Conservation (phyloP, 192 early-diverging fungal genomes). For the Dimargaris verticillata region DNA sequence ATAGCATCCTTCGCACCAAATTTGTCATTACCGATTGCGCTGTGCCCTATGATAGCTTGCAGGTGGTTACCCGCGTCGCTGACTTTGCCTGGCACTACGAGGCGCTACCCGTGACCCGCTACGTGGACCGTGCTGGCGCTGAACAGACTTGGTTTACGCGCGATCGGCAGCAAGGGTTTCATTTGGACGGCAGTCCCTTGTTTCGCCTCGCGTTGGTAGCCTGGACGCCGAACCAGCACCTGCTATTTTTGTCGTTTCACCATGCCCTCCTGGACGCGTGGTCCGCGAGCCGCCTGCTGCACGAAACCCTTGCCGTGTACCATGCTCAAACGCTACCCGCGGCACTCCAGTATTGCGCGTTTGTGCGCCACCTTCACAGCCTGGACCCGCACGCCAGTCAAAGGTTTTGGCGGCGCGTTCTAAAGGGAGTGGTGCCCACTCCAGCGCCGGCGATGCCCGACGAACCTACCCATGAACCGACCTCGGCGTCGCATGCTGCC, state of each 20-base stretch:
- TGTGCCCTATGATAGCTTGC: neutral
- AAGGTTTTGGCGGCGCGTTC: no score
- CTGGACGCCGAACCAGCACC: neutral
- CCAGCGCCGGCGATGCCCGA: no score
- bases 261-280: conserved; percentile 3
- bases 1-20: neutral
- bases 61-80: neutral
- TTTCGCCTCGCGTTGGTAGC: neutral
- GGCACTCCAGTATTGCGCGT: no score
- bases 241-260: conserved; percentile 1
- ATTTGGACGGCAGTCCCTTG: neutral
- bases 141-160: neutral
- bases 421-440: no score
- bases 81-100: neutral
- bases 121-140: neutral
- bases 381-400: no score
- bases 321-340: no score
- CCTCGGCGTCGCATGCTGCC: no score
- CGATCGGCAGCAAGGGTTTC: neutral
- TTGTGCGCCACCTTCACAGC: no score
- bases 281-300: neutral
- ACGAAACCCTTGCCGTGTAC: neutral
- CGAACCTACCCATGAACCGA: no score
- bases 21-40: neutral
- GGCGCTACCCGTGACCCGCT: no score